A percentile compares a stretch with the other conserved stretches of the same genome.
Conservation (phyloP, 2,329 filamentous ascomycete species). For the Dactylonectria macrodidyma region DNA sequence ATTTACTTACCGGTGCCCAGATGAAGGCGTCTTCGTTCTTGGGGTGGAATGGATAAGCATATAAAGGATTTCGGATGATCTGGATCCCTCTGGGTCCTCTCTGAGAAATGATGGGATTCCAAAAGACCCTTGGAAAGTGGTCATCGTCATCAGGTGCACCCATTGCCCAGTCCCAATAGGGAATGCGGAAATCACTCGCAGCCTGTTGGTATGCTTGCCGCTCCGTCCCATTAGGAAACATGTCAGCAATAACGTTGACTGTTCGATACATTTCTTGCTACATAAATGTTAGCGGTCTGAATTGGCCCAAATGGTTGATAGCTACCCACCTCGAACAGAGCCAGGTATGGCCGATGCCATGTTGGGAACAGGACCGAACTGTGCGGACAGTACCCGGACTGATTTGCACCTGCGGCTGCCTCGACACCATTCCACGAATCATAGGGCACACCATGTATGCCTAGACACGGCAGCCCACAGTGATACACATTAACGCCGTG, state of each 20-base stretch:
- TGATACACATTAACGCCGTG: slow-evolving; percentile 24
- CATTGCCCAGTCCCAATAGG: slow-evolving; percentile 73
- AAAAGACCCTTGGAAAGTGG: slow-evolving; percentile 62
- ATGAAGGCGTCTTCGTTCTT: slow-evolving; percentile 72
- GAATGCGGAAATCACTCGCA: slow-evolving; percentile 67
- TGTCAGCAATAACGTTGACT: slow-evolving; percentile 60
- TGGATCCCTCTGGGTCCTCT: slow-evolving; percentile 70
- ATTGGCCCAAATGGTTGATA: rapidly evolving
- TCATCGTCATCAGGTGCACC: slow-evolving; percentile 63
- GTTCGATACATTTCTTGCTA: slow-evolving; percentile 57
- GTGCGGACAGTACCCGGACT: slow-evolving; percentile 83
- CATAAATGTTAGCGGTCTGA: slow-evolving; percentile 33
- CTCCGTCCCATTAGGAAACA: slow-evolving; percentile 63
- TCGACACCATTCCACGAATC: slow-evolving; percentile 67
- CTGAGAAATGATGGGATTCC: slow-evolving; percentile 65
- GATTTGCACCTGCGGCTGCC: slow-evolving; percentile 65
- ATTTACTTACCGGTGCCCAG: slow-evolving; percentile 68
- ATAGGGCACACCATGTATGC: slow-evolving; percentile 85
- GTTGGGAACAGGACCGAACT: slow-evolving; percentile 81
- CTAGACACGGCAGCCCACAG: slow-evolving; percentile 56
- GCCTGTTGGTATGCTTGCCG: slow-evolving; percentile 66
- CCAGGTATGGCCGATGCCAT: slow-evolving; percentile 89
- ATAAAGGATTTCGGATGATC: slow-evolving; percentile 74
- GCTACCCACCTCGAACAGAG: slow-evolving; percentile 66
- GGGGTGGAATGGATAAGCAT: slow-evolving; percentile 72